Conservation (phyloP, 805 yeast species). For the Saturnispora saitoi region DNA sequence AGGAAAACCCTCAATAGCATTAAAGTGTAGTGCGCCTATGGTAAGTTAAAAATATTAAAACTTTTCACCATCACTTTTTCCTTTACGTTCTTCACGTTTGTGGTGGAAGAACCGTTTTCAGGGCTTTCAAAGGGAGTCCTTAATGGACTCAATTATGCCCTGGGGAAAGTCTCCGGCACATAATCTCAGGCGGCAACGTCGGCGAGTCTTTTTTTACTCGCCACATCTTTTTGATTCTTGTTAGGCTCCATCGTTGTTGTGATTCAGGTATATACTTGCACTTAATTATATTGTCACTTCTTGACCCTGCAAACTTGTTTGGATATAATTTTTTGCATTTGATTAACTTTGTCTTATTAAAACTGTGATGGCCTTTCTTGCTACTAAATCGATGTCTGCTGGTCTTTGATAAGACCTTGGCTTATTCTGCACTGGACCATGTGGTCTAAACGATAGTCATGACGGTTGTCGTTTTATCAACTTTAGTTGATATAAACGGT, state of each 20-base stretch:
- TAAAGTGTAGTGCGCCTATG: background rate
- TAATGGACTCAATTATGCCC: conserved; percentile 11
- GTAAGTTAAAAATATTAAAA: background rate
- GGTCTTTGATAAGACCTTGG: conserved; percentile 8
- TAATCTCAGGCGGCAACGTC: conserved; percentile 23
- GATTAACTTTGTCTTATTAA: background rate
- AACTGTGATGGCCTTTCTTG: background rate
- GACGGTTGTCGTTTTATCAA: conserved; percentile 16
- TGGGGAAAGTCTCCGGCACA: conserved; percentile 26
- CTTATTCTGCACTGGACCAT: conserved; percentile 18
- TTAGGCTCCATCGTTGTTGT: background rate
- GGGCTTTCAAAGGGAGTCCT: conserved; percentile 18
- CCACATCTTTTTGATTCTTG: background rate
- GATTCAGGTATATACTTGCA: background rate
- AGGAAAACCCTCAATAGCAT: conserved; percentile 1
- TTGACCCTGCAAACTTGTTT: conserved; percentile 6
- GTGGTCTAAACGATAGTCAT: conserved; percentile 19
- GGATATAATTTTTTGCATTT: background rate
- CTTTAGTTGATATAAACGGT: conserved; percentile 5
- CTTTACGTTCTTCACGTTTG: conserved; percentile 3
- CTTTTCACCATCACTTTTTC: conserved; percentile 3
- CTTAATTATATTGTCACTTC: background rate
- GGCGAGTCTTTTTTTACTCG: conserved; percentile 11
- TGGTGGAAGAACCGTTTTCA: conserved; percentile 21
- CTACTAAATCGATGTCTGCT: background rate